Evolutionary conservation across 1,284 basidiomycete genomes (phyloP).

Genomic region (Ceratobasidium sp.): DNA sequence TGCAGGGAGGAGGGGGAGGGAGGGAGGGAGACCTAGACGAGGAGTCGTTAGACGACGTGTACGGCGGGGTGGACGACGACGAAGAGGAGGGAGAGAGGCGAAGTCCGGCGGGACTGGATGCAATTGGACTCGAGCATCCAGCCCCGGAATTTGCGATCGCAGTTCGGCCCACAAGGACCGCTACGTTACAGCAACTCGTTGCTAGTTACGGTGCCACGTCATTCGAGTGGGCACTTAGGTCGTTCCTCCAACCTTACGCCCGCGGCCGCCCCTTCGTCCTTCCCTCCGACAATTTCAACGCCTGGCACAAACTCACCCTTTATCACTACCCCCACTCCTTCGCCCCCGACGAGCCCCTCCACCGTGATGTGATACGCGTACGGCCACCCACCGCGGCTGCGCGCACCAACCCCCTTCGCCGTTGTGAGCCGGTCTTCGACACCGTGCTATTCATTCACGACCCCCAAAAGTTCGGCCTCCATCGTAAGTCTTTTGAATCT

Average conservation of each 20-base stretch:
- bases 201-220: background rate
- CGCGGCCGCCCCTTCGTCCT: background rate
- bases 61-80: no score
- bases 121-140: background rate
- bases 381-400: background rate
- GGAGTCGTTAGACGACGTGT: background rate
- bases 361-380: background rate
- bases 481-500: background rate
- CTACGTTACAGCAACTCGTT: background rate
- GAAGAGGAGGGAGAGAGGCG: background rate
- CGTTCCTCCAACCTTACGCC: background rate
- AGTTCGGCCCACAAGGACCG: background rate
- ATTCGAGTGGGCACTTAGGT: background rate
- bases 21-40: background rate
- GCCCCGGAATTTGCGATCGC: slow-evolving; percentile 3
- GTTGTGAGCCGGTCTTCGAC: background rate
- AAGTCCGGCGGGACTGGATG: background rate
- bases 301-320: background rate
- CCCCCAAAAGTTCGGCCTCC: background rate
- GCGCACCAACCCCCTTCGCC: background rate
- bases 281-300: background rate
- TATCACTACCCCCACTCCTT: background rate
- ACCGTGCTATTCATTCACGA: background rate
- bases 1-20: background rate
- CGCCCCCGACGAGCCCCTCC: background rate